A percentile compares a stretch with the other conserved stretches of the same genome.
Evolutionary conservation across 495 filamentous ascomycete species (phyloP).

Genomic region (Penicillium canariense): DNA sequence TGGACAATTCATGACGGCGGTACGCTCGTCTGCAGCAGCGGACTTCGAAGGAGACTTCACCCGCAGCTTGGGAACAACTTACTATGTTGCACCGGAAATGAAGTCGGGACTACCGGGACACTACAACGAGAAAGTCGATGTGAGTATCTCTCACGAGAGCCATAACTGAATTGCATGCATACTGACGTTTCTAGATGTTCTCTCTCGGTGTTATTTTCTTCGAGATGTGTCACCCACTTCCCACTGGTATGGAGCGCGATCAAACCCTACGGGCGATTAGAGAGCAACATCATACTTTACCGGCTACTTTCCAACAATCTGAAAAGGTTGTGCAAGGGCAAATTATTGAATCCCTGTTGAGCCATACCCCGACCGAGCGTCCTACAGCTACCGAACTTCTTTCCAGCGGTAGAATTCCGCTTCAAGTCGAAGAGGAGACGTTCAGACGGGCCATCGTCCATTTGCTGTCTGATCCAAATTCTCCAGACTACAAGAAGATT

Average conservation of each 20-base stretch:
- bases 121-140: conserved; percentile 92
- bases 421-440: conserved; percentile 89
- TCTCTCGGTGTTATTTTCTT: conserved; percentile 97
- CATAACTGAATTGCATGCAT: background rate
- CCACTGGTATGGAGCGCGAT: conserved; percentile 86
- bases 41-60: conserved; percentile 63
- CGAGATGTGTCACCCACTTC: conserved; percentile 87
- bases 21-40: conserved; percentile 42
- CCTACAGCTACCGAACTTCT: conserved; percentile 86
- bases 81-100: conserved; percentile 93
- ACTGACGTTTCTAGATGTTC: conserved; percentile 67
- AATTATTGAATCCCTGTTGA: conserved; percentile 78
- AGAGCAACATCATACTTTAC: conserved; percentile 64
- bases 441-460: conserved; percentile 78
- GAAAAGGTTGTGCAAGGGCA: conserved; percentile 71
- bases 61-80: conserved; percentile 87
- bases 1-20: conserved; percentile 65
- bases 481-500: conserved; percentile 87
- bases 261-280: conserved; percentile 69
- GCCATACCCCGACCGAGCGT: conserved; percentile 73
- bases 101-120: conserved; percentile 64
- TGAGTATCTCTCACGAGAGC: conserved; percentile 38
- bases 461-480: conserved; percentile 70
- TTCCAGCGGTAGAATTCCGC: conserved; percentile 80
- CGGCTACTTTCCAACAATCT: conserved; percentile 68